Base-by-base conservation (phyloP, 257 asterid species). In the Ajuga chamaepitys region DNA sequence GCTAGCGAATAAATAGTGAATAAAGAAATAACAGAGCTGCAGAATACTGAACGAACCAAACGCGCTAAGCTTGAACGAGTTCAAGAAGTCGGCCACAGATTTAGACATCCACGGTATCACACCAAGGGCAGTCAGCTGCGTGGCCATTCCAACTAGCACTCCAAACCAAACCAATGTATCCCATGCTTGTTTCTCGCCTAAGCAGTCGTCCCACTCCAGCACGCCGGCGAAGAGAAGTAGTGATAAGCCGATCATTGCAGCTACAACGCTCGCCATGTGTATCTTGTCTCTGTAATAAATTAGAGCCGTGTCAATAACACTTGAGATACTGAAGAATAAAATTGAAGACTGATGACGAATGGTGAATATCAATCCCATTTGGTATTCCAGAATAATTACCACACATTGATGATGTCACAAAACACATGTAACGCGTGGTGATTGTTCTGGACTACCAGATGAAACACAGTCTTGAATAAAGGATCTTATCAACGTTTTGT, bases 1-100 rank as follows among this genome's bases (percentile, higher is more conserved):
- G 44, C 98, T 77, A 0, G 98, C 98, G 58, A 92, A 93, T 21
- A 93, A 63, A 73, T 93, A 93, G 64, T 93, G 98, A 68, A 84
- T 76, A 66, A 85, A 74, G 82, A 93, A 93, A 66, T 89, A 93
- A 5, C 79, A 52, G n/a, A 74, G 3, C 53, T 93, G 97, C 55
- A 93, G 95, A 68, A 93, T 53, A 58, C 68, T 20, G 21, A 93
- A 89, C 0, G 96, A 66, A 6, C 88, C 94, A 42, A 77, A 24
- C 76, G 75, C 35, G 74, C 60, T 61, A 13, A 85, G 70, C 2
- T 93, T 81, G 3, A 73, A 71, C 1, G 92, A 81, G 26, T 80
- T 51, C 4, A 92, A 80, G 45, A 78, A 82, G 28, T 54, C 1
- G 3, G 88, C 95, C 26, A 84, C 89, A 0, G 64, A 68, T 4